Evolutionary conservation across 2,329 filamentous ascomycete species (phyloP), one percentile per base, ranked within the genome.

Genomic region (Hansfordia pulvinata): DNA sequence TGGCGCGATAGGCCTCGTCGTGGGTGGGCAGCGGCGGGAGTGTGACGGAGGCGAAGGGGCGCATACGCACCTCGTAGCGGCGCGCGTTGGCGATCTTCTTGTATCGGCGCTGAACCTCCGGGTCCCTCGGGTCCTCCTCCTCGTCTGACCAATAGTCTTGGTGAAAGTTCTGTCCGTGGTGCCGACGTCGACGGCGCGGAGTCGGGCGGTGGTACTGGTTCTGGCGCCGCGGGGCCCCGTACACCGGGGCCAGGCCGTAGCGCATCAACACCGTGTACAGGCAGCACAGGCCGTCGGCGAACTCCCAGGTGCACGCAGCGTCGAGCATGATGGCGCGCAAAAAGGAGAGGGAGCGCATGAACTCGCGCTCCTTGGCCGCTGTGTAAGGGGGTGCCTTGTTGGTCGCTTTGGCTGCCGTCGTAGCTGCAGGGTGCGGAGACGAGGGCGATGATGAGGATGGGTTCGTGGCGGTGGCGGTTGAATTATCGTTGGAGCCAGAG

Each of bases 21-120:
- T 69, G 78, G 0, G 67, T 54, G 1, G 80, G 73, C 9, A 82
- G 59, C 32, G 72, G 66, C 0, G 83, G 80, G 2, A 82, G 60
- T 8, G 68, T 64, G 30, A 93, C 66, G 6, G 58, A 48, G 1
- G 76, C 59, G 42, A 92, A 93, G 0, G 84, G 82, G 41, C 79
- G 81, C 82, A 93, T 90, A 31, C 86, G 78, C 8, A 92, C 56
- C 37, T 90, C 79, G 47, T 90, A 86, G 9, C 83, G 73, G 4
- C 85, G 56, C 17, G 61, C 52, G 30, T 79, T 68, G 10, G n/a
- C n/a, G n/a, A n/a, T n/a, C n/a, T 66, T 69, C 30, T 74, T 70
- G 46, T 85, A 92, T 0, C 77, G 74, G 2, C 70, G 57, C 0
- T 50, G 49, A n/a, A n/a, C n/a, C n/a, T n/a, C n/a, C n/a, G n/a